A percentile compares a stretch with the other conserved stretches of the same genome.
Conservation (phyloP, 2,329 filamentous ascomycete species). For the Neospermospora avenae region DNA sequence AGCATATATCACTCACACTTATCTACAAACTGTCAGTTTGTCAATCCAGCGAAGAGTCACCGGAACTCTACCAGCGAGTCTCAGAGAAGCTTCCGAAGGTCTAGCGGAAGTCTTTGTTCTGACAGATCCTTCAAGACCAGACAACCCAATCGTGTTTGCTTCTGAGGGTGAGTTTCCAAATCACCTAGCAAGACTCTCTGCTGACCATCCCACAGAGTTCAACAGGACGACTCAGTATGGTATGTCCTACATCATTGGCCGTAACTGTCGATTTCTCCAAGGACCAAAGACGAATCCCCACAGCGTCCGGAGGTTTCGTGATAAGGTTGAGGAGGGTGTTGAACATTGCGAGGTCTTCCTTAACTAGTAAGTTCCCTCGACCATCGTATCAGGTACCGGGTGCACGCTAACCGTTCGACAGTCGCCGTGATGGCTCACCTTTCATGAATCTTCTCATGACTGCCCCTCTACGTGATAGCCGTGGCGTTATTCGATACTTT, state of each 20-base stretch:
- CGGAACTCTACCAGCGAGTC: constrained; percentile 60
- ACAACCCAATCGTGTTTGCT: constrained; percentile 75
- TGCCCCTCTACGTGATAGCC: constrained; percentile 59
- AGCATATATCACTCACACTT: constrained; percentile 67
- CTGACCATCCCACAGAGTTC: constrained; percentile 52
- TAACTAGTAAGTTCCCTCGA: constrained; percentile 55
- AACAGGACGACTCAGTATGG: constrained; percentile 73
- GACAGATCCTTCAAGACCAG: constrained; percentile 67
- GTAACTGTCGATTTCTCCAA: constrained; percentile 77
- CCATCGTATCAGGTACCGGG: not conserved
- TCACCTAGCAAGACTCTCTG: not conserved
- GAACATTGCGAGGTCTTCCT: constrained; percentile 73
- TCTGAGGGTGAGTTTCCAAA: constrained; percentile 57
- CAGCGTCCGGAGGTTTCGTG: constrained; percentile 59
- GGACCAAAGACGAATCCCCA: constrained; percentile 66
- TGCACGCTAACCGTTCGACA: constrained; percentile 28
- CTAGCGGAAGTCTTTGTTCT: constrained; percentile 75
- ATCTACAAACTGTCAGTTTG: constrained; percentile 65
- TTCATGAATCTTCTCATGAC: constrained; percentile 67
- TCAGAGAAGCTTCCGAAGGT: constrained; percentile 69
- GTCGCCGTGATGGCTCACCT: constrained; percentile 61
- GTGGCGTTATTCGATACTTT: constrained; percentile 59
- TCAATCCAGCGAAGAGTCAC: constrained; percentile 67
- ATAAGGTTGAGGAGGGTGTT: constrained; percentile 58
- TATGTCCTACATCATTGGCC: constrained; percentile 67